Conservation (phyloP, 441 rosid species). For the Populus hybrid region DNA sequence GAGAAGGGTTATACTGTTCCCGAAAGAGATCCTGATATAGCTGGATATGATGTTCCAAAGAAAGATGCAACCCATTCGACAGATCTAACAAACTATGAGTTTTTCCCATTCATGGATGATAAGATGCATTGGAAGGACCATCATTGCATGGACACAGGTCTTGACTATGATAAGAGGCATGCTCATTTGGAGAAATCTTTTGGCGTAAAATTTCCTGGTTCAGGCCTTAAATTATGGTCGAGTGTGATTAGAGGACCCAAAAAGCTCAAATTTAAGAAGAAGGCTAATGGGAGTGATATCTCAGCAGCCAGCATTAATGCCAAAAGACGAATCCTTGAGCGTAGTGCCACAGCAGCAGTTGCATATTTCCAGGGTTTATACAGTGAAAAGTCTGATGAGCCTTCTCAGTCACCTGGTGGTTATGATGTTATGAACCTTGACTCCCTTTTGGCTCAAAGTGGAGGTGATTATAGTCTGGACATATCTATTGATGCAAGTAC, state of each 20-base stretch:
- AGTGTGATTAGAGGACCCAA: conserved; percentile 55
- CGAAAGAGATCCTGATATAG: conserved; percentile 38
- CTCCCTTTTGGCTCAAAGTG: conserved; percentile 36
- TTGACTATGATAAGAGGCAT: conserved; percentile 82
- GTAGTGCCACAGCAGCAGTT: conserved; percentile 76
- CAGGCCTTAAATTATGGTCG: conserved; percentile 74
- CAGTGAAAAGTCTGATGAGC: conserved; percentile 38
- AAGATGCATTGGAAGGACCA: conserved; percentile 81
- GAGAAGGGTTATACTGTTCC: conserved; percentile 70
- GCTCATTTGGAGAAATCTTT: conserved; percentile 95
- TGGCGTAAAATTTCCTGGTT: conserved; percentile 85
- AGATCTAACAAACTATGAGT: conserved; percentile 37
- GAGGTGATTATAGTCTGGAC: conserved; percentile 30
- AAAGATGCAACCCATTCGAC: conserved; percentile 36
- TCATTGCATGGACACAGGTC: conserved; percentile 79
- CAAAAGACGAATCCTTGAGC: conserved; percentile 77
- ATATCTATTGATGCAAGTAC: conserved; percentile 17
- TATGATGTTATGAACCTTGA: conserved; percentile 42
- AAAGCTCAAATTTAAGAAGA: conserved; percentile 64
- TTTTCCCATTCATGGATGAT: conserved; percentile 69
- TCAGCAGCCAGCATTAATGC: conserved; percentile 45
- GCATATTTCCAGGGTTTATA: conserved; percentile 59
- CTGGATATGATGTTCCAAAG: conserved; percentile 39
- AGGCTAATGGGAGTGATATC: conserved; percentile 42
- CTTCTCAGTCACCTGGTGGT: conserved; percentile 36